Evolutionary conservation across 768 basidiomycete species (phyloP).

Genomic region (Lactifluus hygrophoroides): DNA sequence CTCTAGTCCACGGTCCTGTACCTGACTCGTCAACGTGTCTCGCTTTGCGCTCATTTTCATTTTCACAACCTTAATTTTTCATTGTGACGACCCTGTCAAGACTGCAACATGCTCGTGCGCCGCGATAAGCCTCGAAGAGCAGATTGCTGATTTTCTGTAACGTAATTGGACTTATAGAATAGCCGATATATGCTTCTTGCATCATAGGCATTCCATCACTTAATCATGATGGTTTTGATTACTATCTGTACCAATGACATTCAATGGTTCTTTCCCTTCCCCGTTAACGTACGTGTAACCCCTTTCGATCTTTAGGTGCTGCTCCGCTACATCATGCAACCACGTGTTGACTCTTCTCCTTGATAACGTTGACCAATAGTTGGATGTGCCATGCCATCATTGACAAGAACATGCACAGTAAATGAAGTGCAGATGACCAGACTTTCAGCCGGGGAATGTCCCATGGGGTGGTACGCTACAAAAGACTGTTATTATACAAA

Average conservation of each 20-base stretch:
- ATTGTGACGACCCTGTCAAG: background rate
- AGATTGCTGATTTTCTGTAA: background rate
- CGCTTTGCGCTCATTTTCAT: background rate
- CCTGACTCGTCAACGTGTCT: background rate
- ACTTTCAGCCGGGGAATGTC: background rate
- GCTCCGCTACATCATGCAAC: background rate
- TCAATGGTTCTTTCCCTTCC: background rate
- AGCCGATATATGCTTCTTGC: conserved; percentile 1
- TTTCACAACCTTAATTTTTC: background rate
- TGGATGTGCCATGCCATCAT: background rate
- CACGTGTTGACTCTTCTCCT: background rate
- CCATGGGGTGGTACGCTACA: background rate
- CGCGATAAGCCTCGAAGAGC: background rate
- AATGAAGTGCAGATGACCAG: background rate
- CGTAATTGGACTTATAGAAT: conserved; percentile 6
- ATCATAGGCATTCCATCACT: conserved; percentile 7
- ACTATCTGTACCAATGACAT: background rate
- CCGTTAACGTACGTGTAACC: background rate
- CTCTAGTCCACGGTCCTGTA: background rate
- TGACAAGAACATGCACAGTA: background rate
- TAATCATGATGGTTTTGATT: background rate
- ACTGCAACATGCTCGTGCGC: background rate
- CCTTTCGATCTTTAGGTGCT: background rate
- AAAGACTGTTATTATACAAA: background rate
- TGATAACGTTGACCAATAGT: background rate